These are phyloP conservation scores for Mucor lusitanicus DNA, from an alignment of 371 early-diverging fungal species.

Conservation along the genomic window DNA sequence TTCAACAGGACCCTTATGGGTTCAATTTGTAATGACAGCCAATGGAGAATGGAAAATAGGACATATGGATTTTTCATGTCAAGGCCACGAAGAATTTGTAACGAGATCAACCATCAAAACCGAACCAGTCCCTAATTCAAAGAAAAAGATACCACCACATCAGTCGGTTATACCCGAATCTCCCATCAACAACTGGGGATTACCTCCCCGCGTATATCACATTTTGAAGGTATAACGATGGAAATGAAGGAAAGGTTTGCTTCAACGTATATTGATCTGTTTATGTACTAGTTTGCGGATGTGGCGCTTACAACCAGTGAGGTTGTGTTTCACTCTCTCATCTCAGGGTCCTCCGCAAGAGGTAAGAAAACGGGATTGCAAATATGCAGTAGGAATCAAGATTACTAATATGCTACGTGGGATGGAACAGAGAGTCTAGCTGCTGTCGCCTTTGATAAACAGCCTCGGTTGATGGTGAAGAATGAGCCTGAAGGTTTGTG, in stretches of 20 bases:
- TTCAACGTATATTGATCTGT: background rate
- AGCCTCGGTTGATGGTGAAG: constrained; percentile 13
- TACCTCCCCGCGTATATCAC: constrained; percentile 32
- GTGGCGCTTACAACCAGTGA: constrained; percentile 18
- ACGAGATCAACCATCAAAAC: constrained; percentile 15
- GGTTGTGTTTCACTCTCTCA: constrained; percentile 27
- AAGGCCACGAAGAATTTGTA: constrained; percentile 40
- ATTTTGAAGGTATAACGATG: constrained; percentile 23
- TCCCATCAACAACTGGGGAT: constrained; percentile 40
- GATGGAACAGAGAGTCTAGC: constrained; percentile 19
- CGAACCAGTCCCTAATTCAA: constrained; percentile 18
- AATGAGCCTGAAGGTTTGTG: constrained; percentile 15
- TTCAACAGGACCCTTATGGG: constrained; percentile 36
- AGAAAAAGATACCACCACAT: constrained; percentile 24
- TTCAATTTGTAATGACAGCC: constrained; percentile 23
- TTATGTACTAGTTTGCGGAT: constrained; percentile 17
- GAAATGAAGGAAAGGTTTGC: no score
- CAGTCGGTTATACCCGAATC: constrained; percentile 31
- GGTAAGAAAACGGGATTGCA: constrained; percentile 5
- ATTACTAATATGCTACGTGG: background rate
- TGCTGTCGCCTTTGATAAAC: constrained; percentile 27
- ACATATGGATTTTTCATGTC: constrained; percentile 35
- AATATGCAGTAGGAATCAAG: background rate
- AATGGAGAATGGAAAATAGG: constrained; percentile 38
- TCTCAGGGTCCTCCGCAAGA: constrained; percentile 22